Base-by-base conservation (phyloP, 768 basidiomycete species). In the Hortiboletus flavorubellus region DNA sequence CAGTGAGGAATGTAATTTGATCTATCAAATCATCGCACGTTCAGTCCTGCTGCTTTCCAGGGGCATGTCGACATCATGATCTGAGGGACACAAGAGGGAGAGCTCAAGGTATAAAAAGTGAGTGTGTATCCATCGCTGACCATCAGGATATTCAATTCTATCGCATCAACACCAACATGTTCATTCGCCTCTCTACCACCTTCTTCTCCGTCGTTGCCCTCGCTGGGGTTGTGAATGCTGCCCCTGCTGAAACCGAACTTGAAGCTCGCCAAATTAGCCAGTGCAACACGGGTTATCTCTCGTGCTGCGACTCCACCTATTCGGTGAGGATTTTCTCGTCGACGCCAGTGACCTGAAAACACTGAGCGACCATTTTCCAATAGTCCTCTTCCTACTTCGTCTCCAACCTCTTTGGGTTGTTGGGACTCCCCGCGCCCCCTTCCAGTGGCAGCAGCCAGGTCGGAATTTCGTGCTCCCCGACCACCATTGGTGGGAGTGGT, bases 201-300 rank as follows among this genome's bases (percentile, higher is more conserved):
- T 6, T 50, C 35, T 38, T 60, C 50, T 51, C 26, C 7, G 26
- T 48, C 40, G 38, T 37, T 10, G 61, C 51, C 35, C 48, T 64
- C 35, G 45, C 35, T 18, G 55, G 59, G 12, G 9, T 42, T 30
- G 40, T 34, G 12, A 10, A 8, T 23, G 55, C 55, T 21, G 45
- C n/a, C 26, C 59, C 58, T 11, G 33, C 34, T 33, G 41, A 21
- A 21, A 21, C 21, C 21, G 21, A 23, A 10, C 46, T 59, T 23
- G 46, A 46, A 16, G 35, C 35, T 37, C 35, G 35, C 35, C 7
- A 38, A 8, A 10, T 9, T 14, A 39, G 18, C 44, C 1, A 64
- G 16, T 81, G 80, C 67, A 72, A 72, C 63, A 72, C 75, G 30
- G 80, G 79, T 4, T 45, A 62, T n/a, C 45, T 76, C 26, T 43